A percentile compares a stretch with the other conserved stretches of the same genome.
Conservation (phyloP, 164 flowering plant species). For the Stephania yunnanensis region DNA sequence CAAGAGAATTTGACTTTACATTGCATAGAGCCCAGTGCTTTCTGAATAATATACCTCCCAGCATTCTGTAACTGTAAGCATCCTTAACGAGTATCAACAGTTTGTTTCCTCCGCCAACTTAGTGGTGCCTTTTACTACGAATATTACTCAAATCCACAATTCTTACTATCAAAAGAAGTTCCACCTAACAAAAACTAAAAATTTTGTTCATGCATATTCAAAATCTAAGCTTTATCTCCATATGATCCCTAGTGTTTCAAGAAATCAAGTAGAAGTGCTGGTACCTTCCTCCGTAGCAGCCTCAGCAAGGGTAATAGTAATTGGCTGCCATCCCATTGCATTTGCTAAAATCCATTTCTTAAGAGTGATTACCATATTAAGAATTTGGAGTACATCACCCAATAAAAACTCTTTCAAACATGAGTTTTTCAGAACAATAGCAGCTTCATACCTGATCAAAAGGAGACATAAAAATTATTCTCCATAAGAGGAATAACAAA, state of each 20-base stretch:
- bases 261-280: conserved; percentile 26
- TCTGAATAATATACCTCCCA: neutral
- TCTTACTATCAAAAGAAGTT: conserved; percentile 6
- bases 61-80: neutral
- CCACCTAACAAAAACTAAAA: neutral
- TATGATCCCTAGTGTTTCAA: conserved; percentile 9
- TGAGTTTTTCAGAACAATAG: conserved; percentile 37
- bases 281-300: conserved; percentile 15
- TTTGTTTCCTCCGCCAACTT: conserved; percentile 4
- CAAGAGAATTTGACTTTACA: neutral
- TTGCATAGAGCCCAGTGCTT: neutral
- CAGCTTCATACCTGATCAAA: conserved; percentile 70
- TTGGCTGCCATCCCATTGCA: conserved; percentile 81
- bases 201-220: neutral
- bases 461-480: conserved; percentile 5
- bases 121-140: neutral
- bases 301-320: conserved; percentile 45
- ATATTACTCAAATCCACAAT: neutral
- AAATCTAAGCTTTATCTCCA: conserved; percentile 9
- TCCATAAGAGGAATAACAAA: neutral
- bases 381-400: conserved; percentile 71
- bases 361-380: conserved; percentile 42
- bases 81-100: neutral
- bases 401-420: conserved; percentile 56
- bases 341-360: conserved; percentile 67